Evolutionary conservation across 768 basidiomycete genomes (phyloP).

Genomic region (Exsudoporus frostii): DNA sequence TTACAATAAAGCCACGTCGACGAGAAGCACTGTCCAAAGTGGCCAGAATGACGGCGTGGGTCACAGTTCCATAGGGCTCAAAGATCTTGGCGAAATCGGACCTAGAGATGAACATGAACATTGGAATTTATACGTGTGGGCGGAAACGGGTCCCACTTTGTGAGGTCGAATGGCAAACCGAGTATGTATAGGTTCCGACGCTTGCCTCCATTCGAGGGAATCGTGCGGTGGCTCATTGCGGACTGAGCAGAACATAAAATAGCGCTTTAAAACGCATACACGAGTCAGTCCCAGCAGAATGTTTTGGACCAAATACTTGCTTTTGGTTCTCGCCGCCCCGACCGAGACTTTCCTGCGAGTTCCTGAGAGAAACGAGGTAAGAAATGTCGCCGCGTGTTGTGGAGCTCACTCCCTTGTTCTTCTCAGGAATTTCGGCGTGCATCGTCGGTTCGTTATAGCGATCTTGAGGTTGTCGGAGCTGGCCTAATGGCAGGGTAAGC

Average conservation of each 20-base stretch:
- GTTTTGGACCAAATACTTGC: conserved; percentile 38
- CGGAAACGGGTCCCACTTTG: conserved; percentile 49
- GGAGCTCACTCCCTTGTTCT: conserved; percentile 10
- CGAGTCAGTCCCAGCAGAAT: conserved; percentile 1
- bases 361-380: conserved; percentile 15
- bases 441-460: conserved; percentile 1
- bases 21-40: conserved; percentile 83
- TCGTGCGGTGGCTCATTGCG: conserved; percentile 4
- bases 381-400: neutral
- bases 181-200: conserved; percentile 85
- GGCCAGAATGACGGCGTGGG: conserved; percentile 77
- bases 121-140: neutral
- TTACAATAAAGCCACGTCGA: conserved; percentile 80
- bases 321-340: conserved; percentile 52
- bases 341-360: conserved; percentile 32
- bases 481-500: conserved; percentile 12
- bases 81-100: conserved; percentile 63
- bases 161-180: conserved; percentile 76
- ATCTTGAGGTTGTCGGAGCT: conserved; percentile 8
- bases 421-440: neutral
- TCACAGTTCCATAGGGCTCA: conserved; percentile 61
- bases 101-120: conserved; percentile 16
- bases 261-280: conserved; percentile 34
- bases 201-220: conserved; percentile 33
- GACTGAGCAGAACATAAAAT: conserved; percentile 29